Percentiles rank a stretch among this genome's conserved stretches.
Evolutionary conservation across 495 filamentous ascomycete species (phyloP).

Genomic region (Penicillium paradoxum): DNA sequence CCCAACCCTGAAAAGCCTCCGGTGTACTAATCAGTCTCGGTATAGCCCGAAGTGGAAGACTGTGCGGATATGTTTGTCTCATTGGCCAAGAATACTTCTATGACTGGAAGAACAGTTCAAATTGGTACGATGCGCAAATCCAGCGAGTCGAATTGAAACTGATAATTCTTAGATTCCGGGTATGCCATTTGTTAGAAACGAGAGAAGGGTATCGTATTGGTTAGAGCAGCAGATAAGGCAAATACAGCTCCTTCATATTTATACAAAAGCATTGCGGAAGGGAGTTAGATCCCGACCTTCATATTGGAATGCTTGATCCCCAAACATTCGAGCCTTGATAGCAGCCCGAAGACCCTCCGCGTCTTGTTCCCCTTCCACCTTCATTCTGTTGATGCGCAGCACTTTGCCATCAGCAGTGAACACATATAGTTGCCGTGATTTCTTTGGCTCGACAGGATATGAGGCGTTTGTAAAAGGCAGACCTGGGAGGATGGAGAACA

Average conservation of each 20-base stretch:
- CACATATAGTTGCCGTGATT: conserved; percentile 34
- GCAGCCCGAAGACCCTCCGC: conserved; percentile 38
- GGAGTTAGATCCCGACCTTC: conserved; percentile 26
- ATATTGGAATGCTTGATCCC: conserved; percentile 27
- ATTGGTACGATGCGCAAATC: conserved; percentile 38
- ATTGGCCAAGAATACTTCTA: conserved; percentile 51
- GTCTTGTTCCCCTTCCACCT: conserved; percentile 40
- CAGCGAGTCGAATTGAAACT: neutral
- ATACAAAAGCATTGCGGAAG: conserved; percentile 37
- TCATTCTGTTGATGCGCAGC: conserved; percentile 37
- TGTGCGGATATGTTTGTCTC: conserved; percentile 49
- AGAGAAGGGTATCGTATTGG: conserved; percentile 15
- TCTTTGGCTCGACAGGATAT: conserved; percentile 23
- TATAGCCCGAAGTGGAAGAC: conserved; percentile 52
- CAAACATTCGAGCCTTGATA: conserved; percentile 40
- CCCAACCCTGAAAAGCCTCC: neutral
- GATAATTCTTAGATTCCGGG: conserved; percentile 31
- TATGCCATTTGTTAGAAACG: conserved; percentile 24
- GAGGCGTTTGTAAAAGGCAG: conserved; percentile 34
- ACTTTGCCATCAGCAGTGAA: conserved; percentile 36
- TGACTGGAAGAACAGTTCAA: conserved; percentile 52
- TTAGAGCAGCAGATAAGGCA: conserved; percentile 16
- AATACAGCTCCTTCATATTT: conserved; percentile 6
- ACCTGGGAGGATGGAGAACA: conserved; percentile 31
- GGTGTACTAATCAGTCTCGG: conserved; percentile 9